Evolutionary conservation across 108 stramenopile species (phyloP), one percentile per base, ranked within the genome.

Genomic region (Cylindrotheca fusiformis): DNA sequence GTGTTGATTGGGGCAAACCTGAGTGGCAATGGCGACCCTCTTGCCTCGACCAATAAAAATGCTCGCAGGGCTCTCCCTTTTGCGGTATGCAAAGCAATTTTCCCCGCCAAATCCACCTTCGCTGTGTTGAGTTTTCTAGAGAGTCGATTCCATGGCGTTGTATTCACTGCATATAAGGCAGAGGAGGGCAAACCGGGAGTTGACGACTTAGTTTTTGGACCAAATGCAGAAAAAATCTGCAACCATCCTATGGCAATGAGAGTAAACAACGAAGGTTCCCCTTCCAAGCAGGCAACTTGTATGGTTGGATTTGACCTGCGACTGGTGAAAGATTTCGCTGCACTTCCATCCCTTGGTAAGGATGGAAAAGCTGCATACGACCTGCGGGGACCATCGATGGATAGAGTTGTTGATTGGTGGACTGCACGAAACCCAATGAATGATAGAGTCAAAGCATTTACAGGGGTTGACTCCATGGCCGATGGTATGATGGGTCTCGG

Each of bases 221-320:
- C 78, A 2, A 69, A 77, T 18, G 72, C 66, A 32, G 60, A 73
- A 32, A 28, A 60, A 5, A 78, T 93, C 58, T 89, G 86, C 57
- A 72, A 87, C 24, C 87, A 93, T 59, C 83, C 91, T 4, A 47
- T 85, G 48, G 87, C 87, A 26, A 83, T 89, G 78, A 58, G 75
- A 46, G 52, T 83, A 32, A 72, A 32, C 50, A 61, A 71, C 17
- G 44, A 20, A 65, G 76, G 53, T 52, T 56, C 54, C 48, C 47
- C 25, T 18, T 73, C 72, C 24, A 45, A 53, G 26, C 29, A 71
- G 31, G 83, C 82, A 32, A 68, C 81, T 41, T 69, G 68, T 36
- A 68, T 93, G 32, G 77, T 93, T 57, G 91, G 91, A 1, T 93
- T 78, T 55, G 91, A 93, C 61, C 78, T 93, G 23, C 82, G 91